A percentile compares a stretch with the other conserved stretches of the same genome.
Conservation (phyloP, 2,329 filamentous ascomycete species). For the Aureobasidium lini region DNA sequence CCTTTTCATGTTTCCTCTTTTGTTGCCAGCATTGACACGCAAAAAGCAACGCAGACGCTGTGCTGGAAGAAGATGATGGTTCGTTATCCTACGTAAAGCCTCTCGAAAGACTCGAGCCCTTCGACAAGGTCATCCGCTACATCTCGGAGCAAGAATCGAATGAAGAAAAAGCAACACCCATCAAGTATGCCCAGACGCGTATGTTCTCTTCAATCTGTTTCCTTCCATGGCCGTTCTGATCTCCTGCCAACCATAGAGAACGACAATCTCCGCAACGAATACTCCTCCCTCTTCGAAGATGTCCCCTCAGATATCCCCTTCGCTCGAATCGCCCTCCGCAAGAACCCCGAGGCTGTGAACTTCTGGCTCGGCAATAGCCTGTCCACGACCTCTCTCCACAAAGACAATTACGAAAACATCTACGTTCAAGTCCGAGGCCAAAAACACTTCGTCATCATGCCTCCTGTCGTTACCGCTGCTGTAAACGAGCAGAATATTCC, state of each 20-base stretch:
- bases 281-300: slow-evolving; percentile 53
- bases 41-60: slow-evolving; percentile 46
- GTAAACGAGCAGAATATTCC: slow-evolving; percentile 56
- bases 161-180: slow-evolving; percentile 19
- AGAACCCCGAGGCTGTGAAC: slow-evolving; percentile 66
- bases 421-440: slow-evolving; percentile 67
- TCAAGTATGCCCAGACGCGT: slow-evolving; percentile 71
- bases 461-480: slow-evolving; percentile 62
- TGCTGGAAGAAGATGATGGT: slow-evolving; percentile 56
- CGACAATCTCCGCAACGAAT: slow-evolving; percentile 72
- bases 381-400: slow-evolving; percentile 66
- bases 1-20: not conserved
- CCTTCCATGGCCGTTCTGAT: not conserved
- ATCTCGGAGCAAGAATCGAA: slow-evolving; percentile 53
- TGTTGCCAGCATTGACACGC: not conserved
- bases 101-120: slow-evolving; percentile 57
- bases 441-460: slow-evolving; percentile 69
- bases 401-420: slow-evolving; percentile 79
- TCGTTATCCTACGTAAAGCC: slow-evolving; percentile 58
- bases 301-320: slow-evolving; percentile 58
- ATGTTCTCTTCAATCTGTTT: slow-evolving; percentile 25
- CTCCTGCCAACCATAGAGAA: slow-evolving; percentile 49
- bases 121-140: slow-evolving; percentile 54
- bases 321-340: slow-evolving; percentile 61
- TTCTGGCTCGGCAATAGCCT: slow-evolving; percentile 72